Evolutionary conservation across 1,284 basidiomycete species (phyloP).

Genomic region (Cystobasidium slooffiae): DNA sequence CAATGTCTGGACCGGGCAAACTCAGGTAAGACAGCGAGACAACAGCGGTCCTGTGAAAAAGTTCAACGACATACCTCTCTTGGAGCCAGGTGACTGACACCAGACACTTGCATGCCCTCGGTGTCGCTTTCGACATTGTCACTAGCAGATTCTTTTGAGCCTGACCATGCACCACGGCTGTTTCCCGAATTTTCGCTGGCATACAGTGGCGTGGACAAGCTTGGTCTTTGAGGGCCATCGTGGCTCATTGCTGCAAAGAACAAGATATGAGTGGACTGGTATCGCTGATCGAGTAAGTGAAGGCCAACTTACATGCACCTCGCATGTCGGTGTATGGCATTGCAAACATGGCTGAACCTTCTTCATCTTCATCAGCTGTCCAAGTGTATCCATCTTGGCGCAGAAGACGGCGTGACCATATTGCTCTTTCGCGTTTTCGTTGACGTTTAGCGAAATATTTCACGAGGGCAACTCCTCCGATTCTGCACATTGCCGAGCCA

Average conservation of each 20-base stretch:
- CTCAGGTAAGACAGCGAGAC: background rate
- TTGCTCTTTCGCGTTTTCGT: slow-evolving; percentile 10
- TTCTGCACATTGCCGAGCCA: background rate
- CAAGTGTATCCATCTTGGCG: slow-evolving; percentile 21
- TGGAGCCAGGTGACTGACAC: slow-evolving; percentile 29
- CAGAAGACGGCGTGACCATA: background rate
- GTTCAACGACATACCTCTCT: slow-evolving; percentile 15
- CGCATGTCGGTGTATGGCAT: slow-evolving; percentile 32
- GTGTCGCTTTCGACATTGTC: slow-evolving; percentile 38
- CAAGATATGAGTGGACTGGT: background rate
- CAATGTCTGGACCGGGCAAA: slow-evolving; percentile 1
- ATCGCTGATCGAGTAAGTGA: background rate
- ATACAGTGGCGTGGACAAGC: background rate
- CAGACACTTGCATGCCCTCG: slow-evolving; percentile 39
- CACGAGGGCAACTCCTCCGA: slow-evolving; percentile 37
- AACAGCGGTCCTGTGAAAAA: too few species aligned
- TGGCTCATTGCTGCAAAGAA: background rate
- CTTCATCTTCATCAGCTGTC: slow-evolving; percentile 31
- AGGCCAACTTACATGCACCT: background rate
- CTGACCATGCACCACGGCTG: slow-evolving; percentile 1
- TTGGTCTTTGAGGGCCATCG: background rate
- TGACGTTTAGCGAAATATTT: slow-evolving; percentile 39
- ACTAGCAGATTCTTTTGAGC: slow-evolving; percentile 16
- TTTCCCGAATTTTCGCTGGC: slow-evolving; percentile 3
- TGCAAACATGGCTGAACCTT: slow-evolving; percentile 17